phyloP scores from a whole-genome alignment of 2,329 filamentous ascomycete genomes.

The Cladosporium halotolerans region DNA sequence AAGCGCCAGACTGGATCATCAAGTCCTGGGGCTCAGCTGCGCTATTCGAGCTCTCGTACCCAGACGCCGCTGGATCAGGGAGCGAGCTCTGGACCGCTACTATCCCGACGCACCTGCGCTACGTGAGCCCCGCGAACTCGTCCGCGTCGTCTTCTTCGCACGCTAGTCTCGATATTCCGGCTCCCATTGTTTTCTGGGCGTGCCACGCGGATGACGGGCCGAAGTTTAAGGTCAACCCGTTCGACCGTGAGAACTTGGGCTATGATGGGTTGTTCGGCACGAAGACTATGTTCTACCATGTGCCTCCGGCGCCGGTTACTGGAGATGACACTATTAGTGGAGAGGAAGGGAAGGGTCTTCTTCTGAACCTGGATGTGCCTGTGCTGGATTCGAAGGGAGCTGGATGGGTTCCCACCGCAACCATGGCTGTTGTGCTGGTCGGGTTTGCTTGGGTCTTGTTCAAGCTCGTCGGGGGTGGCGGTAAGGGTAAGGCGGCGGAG shows the following conservation, averaged over 20 bases:
- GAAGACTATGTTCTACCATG: conserved; percentile 77
- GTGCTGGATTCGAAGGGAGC: conserved; percentile 34
- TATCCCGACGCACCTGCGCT: conserved; percentile 80
- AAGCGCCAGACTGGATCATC: conserved; percentile 79
- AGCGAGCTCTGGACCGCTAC: conserved; percentile 54
- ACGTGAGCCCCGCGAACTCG: conserved; percentile 55
- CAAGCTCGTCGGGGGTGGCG: conserved; percentile 28
- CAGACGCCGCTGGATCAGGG: conserved; percentile 9
- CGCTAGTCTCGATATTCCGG: conserved; percentile 59
- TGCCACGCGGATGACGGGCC: conserved; percentile 59
- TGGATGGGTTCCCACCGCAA: conserved; percentile 37
- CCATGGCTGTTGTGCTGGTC: conserved; percentile 35
- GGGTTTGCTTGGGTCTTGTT: conserved; percentile 42
- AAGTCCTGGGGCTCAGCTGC: conserved; percentile 71
- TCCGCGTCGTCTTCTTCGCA: conserved; percentile 38
- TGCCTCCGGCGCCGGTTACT: conserved; percentile 28
- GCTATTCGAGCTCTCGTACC: conserved; percentile 61
- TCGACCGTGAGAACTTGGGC: conserved; percentile 76
- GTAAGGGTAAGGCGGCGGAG: neutral
- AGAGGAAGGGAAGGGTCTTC: neutral
- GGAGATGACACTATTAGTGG: neutral
- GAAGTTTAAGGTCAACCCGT: conserved; percentile 71
- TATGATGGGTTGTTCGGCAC: conserved; percentile 76
- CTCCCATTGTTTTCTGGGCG: conserved; percentile 85
- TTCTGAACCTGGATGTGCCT: conserved; percentile 36